phyloP scores from a whole-genome alignment of 2,329 filamentous ascomycete genomes.

The Cladosporium sp. region DNA sequence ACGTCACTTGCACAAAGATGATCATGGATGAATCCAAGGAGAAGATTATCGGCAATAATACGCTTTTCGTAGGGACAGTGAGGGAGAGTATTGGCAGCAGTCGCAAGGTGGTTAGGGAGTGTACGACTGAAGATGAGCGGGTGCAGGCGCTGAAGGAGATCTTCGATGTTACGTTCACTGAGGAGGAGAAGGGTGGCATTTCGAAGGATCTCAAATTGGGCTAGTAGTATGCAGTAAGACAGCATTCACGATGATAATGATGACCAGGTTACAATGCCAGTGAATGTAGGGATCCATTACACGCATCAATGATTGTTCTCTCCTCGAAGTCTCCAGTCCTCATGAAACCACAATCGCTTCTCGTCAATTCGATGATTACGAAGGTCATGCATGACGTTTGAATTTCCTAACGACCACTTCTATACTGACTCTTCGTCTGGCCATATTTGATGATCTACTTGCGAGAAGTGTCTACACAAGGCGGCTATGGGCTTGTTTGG shows the following conservation, averaged over 20 bases:
- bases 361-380: neutral
- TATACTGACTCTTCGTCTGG: neutral
- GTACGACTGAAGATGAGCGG: constrained; percentile 46
- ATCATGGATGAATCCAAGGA: constrained; percentile 45
- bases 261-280: neutral
- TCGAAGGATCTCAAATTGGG: neutral
- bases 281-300: neutral
- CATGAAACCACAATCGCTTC: neutral
- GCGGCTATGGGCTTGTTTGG: neutral
- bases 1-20: constrained; percentile 56
- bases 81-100: constrained; percentile 48
- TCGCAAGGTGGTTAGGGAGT: constrained; percentile 42
- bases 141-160: constrained; percentile 45
- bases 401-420: too few species aligned
- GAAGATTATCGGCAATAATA: constrained; percentile 40
- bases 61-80: constrained; percentile 45
- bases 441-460: neutral
- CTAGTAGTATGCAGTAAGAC: neutral
- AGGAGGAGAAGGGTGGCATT: neutral
- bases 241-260: neutral
- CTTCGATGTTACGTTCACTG: constrained; percentile 41
- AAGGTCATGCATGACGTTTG: neutral
- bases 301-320: neutral
- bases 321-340: neutral
- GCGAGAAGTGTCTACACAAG: neutral